Percentiles rank a stretch among this genome's conserved stretches.
Conservation (phyloP, 208 protist species). For the Trichomonas gallinae region DNA sequence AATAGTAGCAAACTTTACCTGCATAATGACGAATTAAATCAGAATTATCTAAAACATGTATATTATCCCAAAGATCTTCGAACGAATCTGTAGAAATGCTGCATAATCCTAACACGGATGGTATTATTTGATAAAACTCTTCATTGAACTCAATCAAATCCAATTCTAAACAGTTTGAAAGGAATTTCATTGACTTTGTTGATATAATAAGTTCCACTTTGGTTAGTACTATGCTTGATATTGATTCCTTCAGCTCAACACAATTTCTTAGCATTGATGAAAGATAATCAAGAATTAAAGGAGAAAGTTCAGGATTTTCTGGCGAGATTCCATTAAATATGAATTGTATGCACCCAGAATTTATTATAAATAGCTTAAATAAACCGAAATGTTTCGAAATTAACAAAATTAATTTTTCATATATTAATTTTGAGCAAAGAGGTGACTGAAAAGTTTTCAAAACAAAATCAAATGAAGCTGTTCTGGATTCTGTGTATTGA, state of each 20-base stretch:
- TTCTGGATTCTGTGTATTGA: background rate
- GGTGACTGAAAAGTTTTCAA: too few relatives aligned
- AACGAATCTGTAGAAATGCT: background rate
- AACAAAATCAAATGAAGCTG: too few relatives aligned
- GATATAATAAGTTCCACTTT: background rate
- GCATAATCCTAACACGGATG: background rate
- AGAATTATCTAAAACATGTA: background rate
- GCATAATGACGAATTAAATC: background rate
- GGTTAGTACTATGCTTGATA: background rate
- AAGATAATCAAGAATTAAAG: background rate
- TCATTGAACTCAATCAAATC: background rate
- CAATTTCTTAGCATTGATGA: background rate
- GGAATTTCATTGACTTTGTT: background rate
- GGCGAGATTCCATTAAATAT: background rate
- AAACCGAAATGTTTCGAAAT: background rate
- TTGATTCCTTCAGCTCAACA: background rate
- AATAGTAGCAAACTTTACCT: background rate
- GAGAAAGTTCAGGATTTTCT: background rate
- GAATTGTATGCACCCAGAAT: background rate
- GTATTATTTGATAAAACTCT: background rate
- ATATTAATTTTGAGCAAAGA: too few relatives aligned
- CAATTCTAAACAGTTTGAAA: background rate
- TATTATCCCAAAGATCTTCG: background rate
- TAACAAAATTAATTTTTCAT: background rate
- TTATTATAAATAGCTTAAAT: background rate